phyloP scores from a whole-genome alignment of 2,329 filamentous ascomycete species.

The Sarocladiaceae sp. region DNA sequence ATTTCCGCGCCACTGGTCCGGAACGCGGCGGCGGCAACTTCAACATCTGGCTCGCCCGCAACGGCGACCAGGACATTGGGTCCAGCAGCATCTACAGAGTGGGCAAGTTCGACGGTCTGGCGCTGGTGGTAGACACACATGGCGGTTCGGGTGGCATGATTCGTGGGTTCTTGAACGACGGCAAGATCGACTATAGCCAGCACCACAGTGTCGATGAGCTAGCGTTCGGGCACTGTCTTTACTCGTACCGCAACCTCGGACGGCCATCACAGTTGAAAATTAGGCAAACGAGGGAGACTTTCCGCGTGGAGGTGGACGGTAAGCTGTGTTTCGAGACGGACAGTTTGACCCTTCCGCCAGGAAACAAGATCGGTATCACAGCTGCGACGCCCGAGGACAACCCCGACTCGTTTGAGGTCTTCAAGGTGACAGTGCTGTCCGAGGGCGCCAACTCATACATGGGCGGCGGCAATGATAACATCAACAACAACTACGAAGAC shows the following conservation, averaged over 20 bases:
- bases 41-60: conserved; percentile 83
- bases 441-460: conserved; percentile 28
- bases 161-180: conserved; percentile 91
- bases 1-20: conserved; percentile 80
- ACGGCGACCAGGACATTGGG: conserved; percentile 59
- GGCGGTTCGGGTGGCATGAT: conserved; percentile 73
- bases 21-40: conserved; percentile 84
- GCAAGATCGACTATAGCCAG: conserved; percentile 68
- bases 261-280: conserved; percentile 74
- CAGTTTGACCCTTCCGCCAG: conserved; percentile 69
- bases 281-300: conserved; percentile 53
- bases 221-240: conserved; percentile 89
- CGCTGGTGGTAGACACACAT: conserved; percentile 77
- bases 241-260: conserved; percentile 86
- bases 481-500: conserved; percentile 22
- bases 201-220: conserved; percentile 75
- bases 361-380: conserved; percentile 81
- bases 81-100: conserved; percentile 78
- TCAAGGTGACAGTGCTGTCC: conserved; percentile 72
- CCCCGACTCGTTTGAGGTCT: conserved; percentile 90
- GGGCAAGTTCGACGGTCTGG: conserved; percentile 83
- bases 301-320: conserved; percentile 78
- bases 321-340: conserved; percentile 75
- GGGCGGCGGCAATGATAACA: conserved; percentile 13
- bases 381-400: conserved; percentile 77